Evolutionary conservation across 2,329 filamentous ascomycete species (phyloP).

Genomic region (Trichoderma simmonsii): DNA sequence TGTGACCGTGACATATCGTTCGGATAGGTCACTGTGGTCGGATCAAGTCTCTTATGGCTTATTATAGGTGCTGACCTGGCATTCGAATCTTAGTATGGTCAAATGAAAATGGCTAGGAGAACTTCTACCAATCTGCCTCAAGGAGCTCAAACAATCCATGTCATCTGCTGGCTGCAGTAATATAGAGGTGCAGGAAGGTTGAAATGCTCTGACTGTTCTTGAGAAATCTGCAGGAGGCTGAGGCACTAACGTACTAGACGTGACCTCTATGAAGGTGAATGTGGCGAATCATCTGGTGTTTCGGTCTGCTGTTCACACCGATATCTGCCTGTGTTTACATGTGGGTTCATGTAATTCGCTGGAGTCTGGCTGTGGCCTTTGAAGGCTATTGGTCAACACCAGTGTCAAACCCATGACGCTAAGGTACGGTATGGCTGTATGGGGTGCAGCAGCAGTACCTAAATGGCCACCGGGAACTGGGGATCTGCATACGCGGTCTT

Average conservation of each 20-base stretch:
- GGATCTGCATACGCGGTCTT: not conserved
- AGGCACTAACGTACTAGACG: not conserved
- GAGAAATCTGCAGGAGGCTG: not conserved
- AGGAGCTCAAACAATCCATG: not conserved
- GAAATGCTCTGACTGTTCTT: not conserved
- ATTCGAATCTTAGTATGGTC: not conserved
- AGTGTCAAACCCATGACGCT: too few relatives aligned
- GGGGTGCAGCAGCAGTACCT: not conserved
- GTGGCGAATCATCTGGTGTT: not conserved
- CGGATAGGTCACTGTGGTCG: not conserved
- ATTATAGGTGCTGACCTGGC: not conserved
- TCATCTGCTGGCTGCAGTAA: not conserved
- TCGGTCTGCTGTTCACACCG: not conserved
- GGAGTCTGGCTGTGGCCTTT: not conserved
- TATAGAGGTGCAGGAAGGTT: not conserved
- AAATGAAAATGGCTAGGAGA: not conserved
- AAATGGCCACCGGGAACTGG: not conserved
- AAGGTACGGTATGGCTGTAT: not conserved
- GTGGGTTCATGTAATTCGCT: not conserved
- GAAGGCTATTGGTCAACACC: not conserved
- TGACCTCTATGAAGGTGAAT: not conserved
- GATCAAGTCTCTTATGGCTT: not conserved
- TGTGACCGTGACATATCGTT: not conserved
- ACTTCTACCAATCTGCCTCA: not conserved
- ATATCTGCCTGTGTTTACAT: not conserved